Evolutionary conservation across 2,329 filamentous ascomycete species (phyloP).

Genomic region (Neonectria coccinea): DNA sequence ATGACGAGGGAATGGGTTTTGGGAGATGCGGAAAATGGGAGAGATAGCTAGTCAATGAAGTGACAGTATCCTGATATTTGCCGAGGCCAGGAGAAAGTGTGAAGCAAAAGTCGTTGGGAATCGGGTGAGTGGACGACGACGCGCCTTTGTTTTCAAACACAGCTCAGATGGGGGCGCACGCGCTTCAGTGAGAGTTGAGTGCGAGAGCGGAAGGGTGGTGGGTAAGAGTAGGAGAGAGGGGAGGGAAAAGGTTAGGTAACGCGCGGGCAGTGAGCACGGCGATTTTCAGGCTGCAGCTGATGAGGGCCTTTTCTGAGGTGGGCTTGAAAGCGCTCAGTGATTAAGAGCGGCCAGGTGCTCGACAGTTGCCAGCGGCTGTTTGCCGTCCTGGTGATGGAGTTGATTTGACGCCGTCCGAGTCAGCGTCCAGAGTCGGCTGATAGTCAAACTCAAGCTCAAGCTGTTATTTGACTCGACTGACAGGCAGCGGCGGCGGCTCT

Average conservation of each 20-base stretch:
- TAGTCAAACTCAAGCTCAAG: slow-evolving; percentile 2
- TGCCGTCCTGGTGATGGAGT: slow-evolving; percentile 4
- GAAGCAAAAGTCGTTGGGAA: not conserved
- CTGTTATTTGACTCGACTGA: slow-evolving; percentile 8
- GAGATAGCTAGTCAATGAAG: not conserved
- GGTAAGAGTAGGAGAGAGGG: slow-evolving; percentile 5
- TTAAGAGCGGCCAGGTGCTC: slow-evolving; percentile 13
- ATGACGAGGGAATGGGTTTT: too few species aligned
- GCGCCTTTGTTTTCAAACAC: slow-evolving; percentile 24
- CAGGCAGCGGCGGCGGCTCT: slow-evolving; percentile 10
- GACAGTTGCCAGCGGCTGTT: slow-evolving; percentile 16
- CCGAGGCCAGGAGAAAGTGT: too few species aligned
- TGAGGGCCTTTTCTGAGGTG: slow-evolving; percentile 6
- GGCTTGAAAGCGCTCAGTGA: slow-evolving; percentile 16
- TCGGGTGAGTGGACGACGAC: slow-evolving; percentile 20
- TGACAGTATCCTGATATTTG: not conserved
- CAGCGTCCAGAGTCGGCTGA: not conserved
- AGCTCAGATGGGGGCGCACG: slow-evolving; percentile 7
- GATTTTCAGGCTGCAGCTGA: slow-evolving; percentile 9
- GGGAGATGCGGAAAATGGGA: too few species aligned
- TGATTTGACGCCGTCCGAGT: slow-evolving; percentile 11
- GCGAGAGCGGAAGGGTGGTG: slow-evolving; percentile 9
- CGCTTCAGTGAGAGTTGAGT: slow-evolving; percentile 21
- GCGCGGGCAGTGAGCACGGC: slow-evolving; percentile 20
- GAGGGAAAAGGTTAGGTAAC: slow-evolving; percentile 25